Conservation (phyloP, 164 flowering plant species). For the Taxillus chinensis region DNA sequence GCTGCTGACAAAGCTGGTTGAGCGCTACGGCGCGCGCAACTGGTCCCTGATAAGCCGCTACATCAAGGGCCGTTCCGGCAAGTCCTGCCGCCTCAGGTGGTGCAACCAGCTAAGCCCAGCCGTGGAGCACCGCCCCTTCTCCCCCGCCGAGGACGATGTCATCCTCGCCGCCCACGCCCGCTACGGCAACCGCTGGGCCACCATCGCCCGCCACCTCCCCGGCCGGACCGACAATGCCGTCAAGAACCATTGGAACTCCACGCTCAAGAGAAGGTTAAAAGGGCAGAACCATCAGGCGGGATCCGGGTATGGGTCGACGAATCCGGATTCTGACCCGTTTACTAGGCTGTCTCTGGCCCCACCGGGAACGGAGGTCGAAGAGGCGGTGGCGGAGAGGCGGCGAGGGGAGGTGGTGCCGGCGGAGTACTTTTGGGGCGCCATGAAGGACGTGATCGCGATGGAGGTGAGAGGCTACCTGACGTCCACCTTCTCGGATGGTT, state of each 20-base stretch:
- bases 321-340: slow-evolving; percentile 25
- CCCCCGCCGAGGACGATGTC: slow-evolving; percentile 39
- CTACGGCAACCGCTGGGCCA: slow-evolving; percentile 62
- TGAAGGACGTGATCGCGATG: slow-evolving; percentile 62
- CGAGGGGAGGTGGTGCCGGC: slow-evolving; percentile 22
- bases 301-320: not conserved
- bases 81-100: slow-evolving; percentile 66
- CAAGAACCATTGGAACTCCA: slow-evolving; percentile 70
- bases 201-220: slow-evolving; percentile 50
- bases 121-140: slow-evolving; percentile 53
- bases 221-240: slow-evolving; percentile 72
- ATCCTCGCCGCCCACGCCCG: slow-evolving; percentile 46
- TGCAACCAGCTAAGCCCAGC: slow-evolving; percentile 62
- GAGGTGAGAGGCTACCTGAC: slow-evolving; percentile 61
- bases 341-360: slow-evolving; percentile 50
- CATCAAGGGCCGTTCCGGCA: slow-evolving; percentile 59
- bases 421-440: slow-evolving; percentile 49
- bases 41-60: slow-evolving; percentile 59
- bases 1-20: slow-evolving; percentile 35
- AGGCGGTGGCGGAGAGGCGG: slow-evolving; percentile 4
- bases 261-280: slow-evolving; percentile 25
- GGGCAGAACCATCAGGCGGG: not conserved
- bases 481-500: slow-evolving; percentile 17
- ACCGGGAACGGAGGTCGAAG: slow-evolving; percentile 23
- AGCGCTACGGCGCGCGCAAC: slow-evolving; percentile 44